Percentiles rank a stretch among this genome's conserved stretches.
Evolutionary conservation across 1,284 basidiomycete species (phyloP).

Genomic region (Moniliella sp.): DNA sequence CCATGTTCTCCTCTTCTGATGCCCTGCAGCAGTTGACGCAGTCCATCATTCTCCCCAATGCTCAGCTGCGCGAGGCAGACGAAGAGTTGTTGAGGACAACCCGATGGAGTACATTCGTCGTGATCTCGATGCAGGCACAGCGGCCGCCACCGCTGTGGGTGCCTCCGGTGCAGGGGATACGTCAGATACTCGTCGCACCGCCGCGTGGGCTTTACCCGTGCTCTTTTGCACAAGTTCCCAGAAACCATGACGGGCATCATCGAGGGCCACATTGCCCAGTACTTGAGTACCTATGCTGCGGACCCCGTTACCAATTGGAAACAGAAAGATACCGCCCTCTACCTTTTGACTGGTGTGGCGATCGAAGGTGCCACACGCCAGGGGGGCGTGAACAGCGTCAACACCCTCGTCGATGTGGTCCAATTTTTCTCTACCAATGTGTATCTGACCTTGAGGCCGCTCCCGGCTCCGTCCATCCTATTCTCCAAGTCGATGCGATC

Average conservation of each 20-base stretch:
- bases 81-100: slow-evolving; percentile 87
- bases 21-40: slow-evolving; percentile 65
- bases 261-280: slow-evolving; percentile 55
- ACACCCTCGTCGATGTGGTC: slow-evolving; percentile 75
- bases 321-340: slow-evolving; percentile 86
- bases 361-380: slow-evolving; percentile 54
- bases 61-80: slow-evolving; percentile 65
- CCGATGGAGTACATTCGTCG: slow-evolving; percentile 82
- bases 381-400: slow-evolving; percentile 69
- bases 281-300: slow-evolving; percentile 44
- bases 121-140: slow-evolving; percentile 50
- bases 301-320: slow-evolving; percentile 61
- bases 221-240: slow-evolving; percentile 61
- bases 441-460: slow-evolving; percentile 61
- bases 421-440: slow-evolving; percentile 85
- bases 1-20: slow-evolving; percentile 42
- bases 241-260: slow-evolving; percentile 63
- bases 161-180: no score
- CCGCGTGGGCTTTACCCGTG: slow-evolving; percentile 74
- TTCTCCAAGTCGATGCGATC: slow-evolving; percentile 86
- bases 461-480: slow-evolving; percentile 44
- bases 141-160: no score
- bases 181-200: slow-evolving; percentile 71
- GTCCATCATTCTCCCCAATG: slow-evolving; percentile 80
- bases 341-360: slow-evolving; percentile 72